Base-by-base conservation (phyloP, 495 filamentous ascomycete species). In the Cercophora newfieldiana region DNA sequence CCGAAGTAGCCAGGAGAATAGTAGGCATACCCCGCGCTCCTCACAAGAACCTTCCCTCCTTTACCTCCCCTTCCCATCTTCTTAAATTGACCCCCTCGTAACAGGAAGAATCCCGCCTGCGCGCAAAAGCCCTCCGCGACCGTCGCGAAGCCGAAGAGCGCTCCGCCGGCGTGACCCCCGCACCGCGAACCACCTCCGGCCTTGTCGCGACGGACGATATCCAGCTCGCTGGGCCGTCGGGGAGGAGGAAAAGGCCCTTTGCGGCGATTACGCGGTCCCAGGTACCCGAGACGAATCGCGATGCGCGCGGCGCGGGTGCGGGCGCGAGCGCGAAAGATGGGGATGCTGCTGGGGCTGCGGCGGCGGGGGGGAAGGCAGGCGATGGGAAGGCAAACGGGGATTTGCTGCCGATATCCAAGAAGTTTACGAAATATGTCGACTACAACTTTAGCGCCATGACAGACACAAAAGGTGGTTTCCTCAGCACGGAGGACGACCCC, bases 401-500 rank as follows among this genome's bases (percentile, higher is more conserved):
- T 85, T 22, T 74, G 28, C 70, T n/a, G 14, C 74, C 74, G 22
- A 57, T 72, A 4, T 71, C 74, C 25, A 55, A 59, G 62, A 97
- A 94, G 69, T 97, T 97, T 71, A 85, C 88, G 50, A 92, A 93
- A 77, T 98, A 89, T 77, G 91, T 99, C 69, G 95, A 99, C 65
- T 97, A 97, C 76, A 96, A 99, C 79, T 93, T 99, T 69, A 91
- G 89, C 68, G 93, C 93, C 79, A 99, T 99, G 92, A 94, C 89
- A 16, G 95, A 99, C 74, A 97, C 95, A 7, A 97, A 97, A 71
- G 95, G 95, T 49, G 95, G 95, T 0, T 99, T 99, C 75, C 75
- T 99, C 66, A 90, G 88, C 25, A 82, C 84, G 0, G 90, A 93
- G 66, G 95, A 99, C 72, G 95, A 99, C 74, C 95, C 95, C 1